A percentile compares a stretch with the other conserved stretches of the same genome.
phyloP scores from a whole-genome alignment of 495 filamentous ascomycete genomes.

The Hypoxylon rickii region DNA sequence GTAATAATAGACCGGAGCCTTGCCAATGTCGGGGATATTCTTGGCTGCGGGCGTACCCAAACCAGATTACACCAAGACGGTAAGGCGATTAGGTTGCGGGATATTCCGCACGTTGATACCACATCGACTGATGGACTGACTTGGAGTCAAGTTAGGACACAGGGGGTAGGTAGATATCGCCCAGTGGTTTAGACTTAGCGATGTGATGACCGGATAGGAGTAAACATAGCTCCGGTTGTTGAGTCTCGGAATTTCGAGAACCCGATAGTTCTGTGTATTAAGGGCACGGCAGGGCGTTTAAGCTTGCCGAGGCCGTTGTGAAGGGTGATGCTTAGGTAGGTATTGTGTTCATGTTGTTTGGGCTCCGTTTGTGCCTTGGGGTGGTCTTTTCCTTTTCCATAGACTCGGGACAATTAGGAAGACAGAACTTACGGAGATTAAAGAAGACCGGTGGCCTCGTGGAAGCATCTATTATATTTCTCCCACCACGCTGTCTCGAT shows the following conservation, averaged over 20 bases:
- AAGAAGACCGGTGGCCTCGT: conserved; percentile 4
- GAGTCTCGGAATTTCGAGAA: conserved; percentile 21
- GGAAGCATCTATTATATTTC: conserved; percentile 7
- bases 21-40: conserved; percentile 26
- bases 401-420: conserved; percentile 16
- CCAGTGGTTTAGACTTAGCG: conserved; percentile 7
- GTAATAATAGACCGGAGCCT: conserved; percentile 12
- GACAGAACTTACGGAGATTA: conserved; percentile 6
- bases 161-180: conserved; percentile 10
- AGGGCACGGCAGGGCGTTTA: not conserved
- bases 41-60: conserved; percentile 18
- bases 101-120: conserved; percentile 10
- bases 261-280: conserved; percentile 7
- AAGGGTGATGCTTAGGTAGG: conserved; percentile 2
- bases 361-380: too few relatives aligned
- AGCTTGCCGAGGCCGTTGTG: too few relatives aligned
- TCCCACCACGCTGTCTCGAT: conserved; percentile 13
- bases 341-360: too few relatives aligned
- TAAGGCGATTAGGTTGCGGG: conserved; percentile 14
- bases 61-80: conserved; percentile 3
- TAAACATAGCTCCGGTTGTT: conserved; percentile 8
- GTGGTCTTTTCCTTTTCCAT: too few relatives aligned
- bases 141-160: too few relatives aligned
- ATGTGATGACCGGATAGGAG: conserved; percentile 12
- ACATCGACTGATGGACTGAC: conserved; percentile 8